Percentiles rank a stretch among this genome's conserved stretches.
Evolutionary conservation across 2,329 filamentous ascomycete genomes (phyloP).

Genomic region (Fusarium haematococcum): DNA sequence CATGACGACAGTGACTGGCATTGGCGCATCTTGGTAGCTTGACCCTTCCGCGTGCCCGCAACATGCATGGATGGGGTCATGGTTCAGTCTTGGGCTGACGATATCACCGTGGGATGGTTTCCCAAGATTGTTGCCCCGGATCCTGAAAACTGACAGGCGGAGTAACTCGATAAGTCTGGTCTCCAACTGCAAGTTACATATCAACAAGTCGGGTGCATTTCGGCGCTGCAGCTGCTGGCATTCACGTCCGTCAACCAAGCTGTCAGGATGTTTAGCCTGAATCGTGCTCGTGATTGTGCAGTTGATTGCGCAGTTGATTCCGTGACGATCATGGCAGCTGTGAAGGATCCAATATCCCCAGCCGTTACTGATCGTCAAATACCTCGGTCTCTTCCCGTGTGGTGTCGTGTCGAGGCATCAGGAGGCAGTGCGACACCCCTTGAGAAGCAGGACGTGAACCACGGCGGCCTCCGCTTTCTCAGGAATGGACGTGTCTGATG

Average conservation of each 20-base stretch:
- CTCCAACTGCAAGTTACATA: background rate
- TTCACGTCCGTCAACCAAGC: background rate
- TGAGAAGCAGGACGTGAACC: slow-evolving; percentile 4
- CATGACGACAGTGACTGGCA: slow-evolving; percentile 39
- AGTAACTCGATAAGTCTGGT: slow-evolving; percentile 4
- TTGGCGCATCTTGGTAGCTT: slow-evolving; percentile 18
- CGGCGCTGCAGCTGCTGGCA: slow-evolving; percentile 14
- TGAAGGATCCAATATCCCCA: slow-evolving; percentile 27
- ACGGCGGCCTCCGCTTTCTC: slow-evolving; percentile 33
- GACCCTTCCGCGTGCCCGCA: slow-evolving; percentile 24
- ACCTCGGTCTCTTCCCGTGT: slow-evolving; percentile 37
- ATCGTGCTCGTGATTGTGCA: slow-evolving; percentile 23
- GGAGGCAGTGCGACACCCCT: slow-evolving; percentile 25
- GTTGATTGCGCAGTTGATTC: slow-evolving; percentile 13
- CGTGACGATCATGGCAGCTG: slow-evolving; percentile 29
- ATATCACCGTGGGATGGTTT: slow-evolving; percentile 15
- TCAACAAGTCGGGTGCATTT: slow-evolving; percentile 8
- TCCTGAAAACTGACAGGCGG: slow-evolving; percentile 17
- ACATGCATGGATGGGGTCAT: slow-evolving; percentile 27
- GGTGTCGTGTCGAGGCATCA: slow-evolving; percentile 5
- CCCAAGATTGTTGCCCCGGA: slow-evolving; percentile 8
- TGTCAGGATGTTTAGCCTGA: slow-evolving; percentile 11
- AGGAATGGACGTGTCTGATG: slow-evolving; percentile 32
- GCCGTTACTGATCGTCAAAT: slow-evolving; percentile 32
- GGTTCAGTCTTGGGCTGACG: slow-evolving; percentile 7